Evolutionary conservation across 257 asterid species (phyloP).

Genomic region (Solanum megistacrolobum): DNA sequence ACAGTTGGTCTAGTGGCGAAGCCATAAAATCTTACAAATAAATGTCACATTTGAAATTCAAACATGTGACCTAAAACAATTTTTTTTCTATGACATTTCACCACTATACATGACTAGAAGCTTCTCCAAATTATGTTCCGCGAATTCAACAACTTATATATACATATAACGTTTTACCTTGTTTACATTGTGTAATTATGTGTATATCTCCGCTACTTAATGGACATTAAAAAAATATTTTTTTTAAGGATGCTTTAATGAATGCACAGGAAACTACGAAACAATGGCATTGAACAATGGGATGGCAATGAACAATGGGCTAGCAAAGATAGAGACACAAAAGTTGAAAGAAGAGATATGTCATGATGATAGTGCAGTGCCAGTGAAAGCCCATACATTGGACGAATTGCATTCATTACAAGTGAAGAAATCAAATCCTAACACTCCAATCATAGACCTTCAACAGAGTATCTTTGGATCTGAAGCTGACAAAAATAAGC

Average conservation of each 20-base stretch:
- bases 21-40: neutral
- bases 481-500: slow-evolving; percentile 51
- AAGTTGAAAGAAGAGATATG: slow-evolving; percentile 45
- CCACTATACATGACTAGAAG: neutral
- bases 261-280: neutral
- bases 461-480: slow-evolving; percentile 3
- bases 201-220: neutral
- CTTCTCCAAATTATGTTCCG: neutral
- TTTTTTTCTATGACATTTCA: neutral
- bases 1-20: neutral
- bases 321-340: slow-evolving; percentile 56
- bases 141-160: no score
- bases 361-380: slow-evolving; percentile 61
- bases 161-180: neutral
- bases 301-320: slow-evolving; percentile 5
- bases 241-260: no score
- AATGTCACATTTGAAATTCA: neutral
- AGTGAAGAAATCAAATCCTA: slow-evolving; percentile 71
- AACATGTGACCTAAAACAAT: neutral
- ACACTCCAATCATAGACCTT: slow-evolving; percentile 54
- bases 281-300: neutral
- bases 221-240: neutral
- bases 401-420: slow-evolving; percentile 87
- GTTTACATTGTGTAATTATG: neutral
- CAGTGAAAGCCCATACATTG: slow-evolving; percentile 72